phyloP scores from a whole-genome alignment of 1,284 basidiomycete genomes.

The Farysia itapuensis region DNA sequence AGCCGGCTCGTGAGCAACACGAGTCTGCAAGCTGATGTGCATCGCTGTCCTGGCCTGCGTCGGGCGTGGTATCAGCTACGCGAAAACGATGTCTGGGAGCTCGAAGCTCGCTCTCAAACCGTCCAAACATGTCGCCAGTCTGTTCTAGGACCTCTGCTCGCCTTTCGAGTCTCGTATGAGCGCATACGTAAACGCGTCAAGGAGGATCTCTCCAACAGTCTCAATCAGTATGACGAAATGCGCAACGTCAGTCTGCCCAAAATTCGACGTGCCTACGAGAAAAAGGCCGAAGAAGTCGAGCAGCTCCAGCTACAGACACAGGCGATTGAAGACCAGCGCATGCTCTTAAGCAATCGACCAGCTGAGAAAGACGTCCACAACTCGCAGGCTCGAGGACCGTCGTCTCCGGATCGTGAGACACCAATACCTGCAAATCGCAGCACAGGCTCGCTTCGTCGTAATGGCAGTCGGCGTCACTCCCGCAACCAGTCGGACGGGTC shows the following conservation, averaged over 20 bases:
- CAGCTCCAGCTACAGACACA: conserved; percentile 47
- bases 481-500: conserved; percentile 20
- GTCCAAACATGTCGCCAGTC: conserved; percentile 35
- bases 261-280: conserved; percentile 48
- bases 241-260: conserved; percentile 41
- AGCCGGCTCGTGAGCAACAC: conserved; percentile 32
- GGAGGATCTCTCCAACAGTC: conserved; percentile 44
- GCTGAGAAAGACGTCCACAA: conserved; percentile 8
- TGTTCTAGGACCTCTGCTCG: conserved; percentile 44
- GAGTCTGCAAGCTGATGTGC: conserved; percentile 31
- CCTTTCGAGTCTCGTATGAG: conserved; percentile 54
- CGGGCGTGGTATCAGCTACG: conserved; percentile 44
- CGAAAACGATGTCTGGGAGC: conserved; percentile 41
- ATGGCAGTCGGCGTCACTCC: conserved; percentile 21
- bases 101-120: conserved; percentile 45
- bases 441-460: conserved; percentile 12
- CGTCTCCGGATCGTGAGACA: conserved; percentile 9
- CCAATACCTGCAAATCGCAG: conserved; percentile 1
- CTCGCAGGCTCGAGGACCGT: conserved; percentile 4
- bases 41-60: conserved; percentile 23
- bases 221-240: conserved; percentile 54
- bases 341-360: conserved; percentile 32
- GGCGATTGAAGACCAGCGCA: conserved; percentile 54
- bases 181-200: conserved; percentile 54
- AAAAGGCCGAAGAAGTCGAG: conserved; percentile 53